phyloP scores from a whole-genome alignment of 768 basidiomycete species.

The Tephrocybe sp. region DNA sequence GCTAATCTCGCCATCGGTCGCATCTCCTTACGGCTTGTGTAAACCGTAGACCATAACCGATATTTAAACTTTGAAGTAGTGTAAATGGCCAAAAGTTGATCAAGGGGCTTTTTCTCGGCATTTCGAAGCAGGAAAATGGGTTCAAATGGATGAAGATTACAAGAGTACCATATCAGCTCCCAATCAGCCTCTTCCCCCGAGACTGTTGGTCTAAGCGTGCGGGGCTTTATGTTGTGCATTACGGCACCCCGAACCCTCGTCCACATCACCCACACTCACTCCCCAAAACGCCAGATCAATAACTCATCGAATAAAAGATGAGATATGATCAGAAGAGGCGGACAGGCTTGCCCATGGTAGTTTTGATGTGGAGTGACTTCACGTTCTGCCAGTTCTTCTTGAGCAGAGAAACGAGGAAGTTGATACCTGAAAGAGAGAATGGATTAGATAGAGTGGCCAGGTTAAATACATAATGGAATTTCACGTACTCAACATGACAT shows the following conservation, averaged over 20 bases:
- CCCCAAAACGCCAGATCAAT: slow-evolving; percentile 13
- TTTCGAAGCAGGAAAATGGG: slow-evolving; percentile 7
- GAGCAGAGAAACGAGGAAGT: slow-evolving; percentile 98
- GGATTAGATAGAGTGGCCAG: slow-evolving; percentile 4
- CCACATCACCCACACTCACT: slow-evolving; percentile 20
- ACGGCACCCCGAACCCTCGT: slow-evolving; percentile 34
- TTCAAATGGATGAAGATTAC: slow-evolving; percentile 3
- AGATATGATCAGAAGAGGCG: slow-evolving; percentile 76
- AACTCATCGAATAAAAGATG: slow-evolving; percentile 4
- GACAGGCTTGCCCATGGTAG: slow-evolving; percentile 98
- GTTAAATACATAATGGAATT: not conserved
- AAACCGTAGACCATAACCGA: no score
- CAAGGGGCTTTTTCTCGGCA: not conserved
- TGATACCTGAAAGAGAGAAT: slow-evolving; percentile 69
- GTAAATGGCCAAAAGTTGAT: no score
- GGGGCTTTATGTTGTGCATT: slow-evolving; percentile 95
- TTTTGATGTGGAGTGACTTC: slow-evolving; percentile 98
- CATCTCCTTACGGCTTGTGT: no score
- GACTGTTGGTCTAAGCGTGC: slow-evolving; percentile 98
- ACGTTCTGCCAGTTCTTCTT: slow-evolving; percentile 99
- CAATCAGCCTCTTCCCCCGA: slow-evolving; percentile 76
- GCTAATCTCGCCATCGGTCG: no score
- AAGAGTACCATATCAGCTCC: slow-evolving; percentile 70
- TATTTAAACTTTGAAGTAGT: no score
- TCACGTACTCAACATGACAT: slow-evolving; percentile 92